Percentiles rank a stretch among this genome's conserved stretches.
Evolutionary conservation across 208 protist species (phyloP).

Genomic region (Acanthamoeba castellanii): DNA sequence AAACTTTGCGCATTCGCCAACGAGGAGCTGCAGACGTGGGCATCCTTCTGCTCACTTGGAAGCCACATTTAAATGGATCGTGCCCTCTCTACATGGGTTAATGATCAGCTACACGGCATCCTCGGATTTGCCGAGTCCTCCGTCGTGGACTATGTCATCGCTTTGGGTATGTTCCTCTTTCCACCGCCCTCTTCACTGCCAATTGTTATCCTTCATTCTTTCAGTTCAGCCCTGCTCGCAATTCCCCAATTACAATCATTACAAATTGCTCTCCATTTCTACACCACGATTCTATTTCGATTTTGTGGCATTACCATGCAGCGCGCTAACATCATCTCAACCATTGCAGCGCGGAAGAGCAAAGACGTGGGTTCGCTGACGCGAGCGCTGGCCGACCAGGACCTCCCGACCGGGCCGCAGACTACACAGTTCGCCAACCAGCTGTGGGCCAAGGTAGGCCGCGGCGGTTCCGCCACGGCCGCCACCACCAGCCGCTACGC

Average conservation of each 20-base stretch:
- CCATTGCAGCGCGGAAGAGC: constrained; percentile 21
- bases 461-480: constrained; percentile 6
- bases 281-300: too few relatives aligned
- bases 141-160: constrained; percentile 78
- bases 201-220: background rate
- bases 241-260: too few relatives aligned
- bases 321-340: background rate
- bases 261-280: too few relatives aligned
- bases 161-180: constrained; percentile 53
- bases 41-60: too few relatives aligned
- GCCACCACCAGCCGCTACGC: constrained; percentile 18
- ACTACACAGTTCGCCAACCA: constrained; percentile 32
- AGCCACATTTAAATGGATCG: constrained; percentile 4
- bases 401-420: constrained; percentile 7
- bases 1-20: too few relatives aligned
- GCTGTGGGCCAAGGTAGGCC: constrained; percentile 40
- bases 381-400: constrained; percentile 40
- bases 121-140: constrained; percentile 78
- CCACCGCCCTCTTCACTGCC: background rate
- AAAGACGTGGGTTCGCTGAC: constrained; percentile 41
- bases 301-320: too few relatives aligned
- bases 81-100: constrained; percentile 75
- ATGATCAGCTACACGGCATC: constrained; percentile 78
- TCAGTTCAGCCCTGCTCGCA: too few relatives aligned
- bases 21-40: too few relatives aligned